Base-by-base conservation (phyloP, 805 yeast genomes). In the Saturnispora galanensis region DNA sequence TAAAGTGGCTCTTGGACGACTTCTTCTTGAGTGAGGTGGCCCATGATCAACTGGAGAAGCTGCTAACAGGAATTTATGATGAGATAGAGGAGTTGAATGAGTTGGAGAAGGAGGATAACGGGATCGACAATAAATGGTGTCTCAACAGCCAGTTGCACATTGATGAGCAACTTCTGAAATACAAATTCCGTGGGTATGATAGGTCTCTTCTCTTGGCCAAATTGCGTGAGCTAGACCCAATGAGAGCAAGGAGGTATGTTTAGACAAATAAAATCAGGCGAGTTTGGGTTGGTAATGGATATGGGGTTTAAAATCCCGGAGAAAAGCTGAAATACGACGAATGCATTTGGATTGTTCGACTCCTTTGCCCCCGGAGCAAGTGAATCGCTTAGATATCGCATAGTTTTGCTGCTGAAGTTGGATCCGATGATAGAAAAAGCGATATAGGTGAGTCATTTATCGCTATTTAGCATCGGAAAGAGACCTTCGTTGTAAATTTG, bases 121-220 rank as follows among this genome's bases (percentile, higher is more conserved):
- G 75, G 0, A 59, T 56, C 43, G 85, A 79, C 47, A 79, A 81
- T 55, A 70, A 70, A 39, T 83, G 95, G 90, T 88, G 96, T 55
- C 61, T 85, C 48, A 82, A 84, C 53, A 67, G 75, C 10, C 42
- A 46, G 65, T 77, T 16, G 60, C 81, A 30, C 68, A 71, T 21
- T 63, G 77, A 34, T 68, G 73, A 55, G 57, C 55, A 46, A 59
- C 50, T 50, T 57, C 47, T 45, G 51, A 35, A 44, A 13, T 40
- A 43, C 17, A 37, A 8, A 12, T 10, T n/a, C 13, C 10, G 8
- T 16, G 45, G 45, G 4, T 44, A 52, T 10, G 49, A 53, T 12
- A 38, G 35, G 48, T 50, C 8, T 21, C 26, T 21, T 21, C 54
- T 67, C 33, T 59, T 83, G 32, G 44, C 64, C 3, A 69, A 58